Conservation (phyloP, 331 rosid species). For the Quercus tomentella region DNA sequence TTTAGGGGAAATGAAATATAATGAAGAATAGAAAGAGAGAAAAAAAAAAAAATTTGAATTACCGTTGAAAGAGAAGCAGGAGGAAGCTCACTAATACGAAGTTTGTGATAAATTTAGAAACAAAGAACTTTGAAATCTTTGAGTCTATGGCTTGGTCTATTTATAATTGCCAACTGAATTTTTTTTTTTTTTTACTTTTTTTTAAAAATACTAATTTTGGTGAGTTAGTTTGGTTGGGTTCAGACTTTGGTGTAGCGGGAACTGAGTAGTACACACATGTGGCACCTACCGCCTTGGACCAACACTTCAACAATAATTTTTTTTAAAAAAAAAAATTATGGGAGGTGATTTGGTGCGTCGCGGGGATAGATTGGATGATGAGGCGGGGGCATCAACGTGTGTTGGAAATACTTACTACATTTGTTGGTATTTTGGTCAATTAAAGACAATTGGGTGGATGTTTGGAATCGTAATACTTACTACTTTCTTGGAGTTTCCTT, state of each 20-base stretch:
- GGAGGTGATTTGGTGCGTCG: background rate
- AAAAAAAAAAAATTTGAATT: background rate
- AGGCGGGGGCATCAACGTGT: background rate
- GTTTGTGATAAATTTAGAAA: background rate
- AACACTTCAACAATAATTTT: conserved; percentile 14
- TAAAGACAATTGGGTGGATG: background rate
- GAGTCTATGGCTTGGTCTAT: background rate
- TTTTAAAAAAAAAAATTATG: background rate
- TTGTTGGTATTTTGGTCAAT: background rate
- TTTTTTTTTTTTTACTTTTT: fast-evolving
- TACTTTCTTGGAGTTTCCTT: too few relatives aligned
- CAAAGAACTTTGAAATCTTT: background rate
- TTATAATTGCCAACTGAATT: background rate
- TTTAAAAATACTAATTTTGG: background rate
- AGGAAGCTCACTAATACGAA: background rate
- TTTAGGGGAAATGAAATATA: background rate
- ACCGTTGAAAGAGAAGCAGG: background rate
- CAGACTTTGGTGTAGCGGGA: conserved; percentile 16
- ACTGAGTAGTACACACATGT: conserved; percentile 23
- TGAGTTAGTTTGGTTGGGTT: conserved; percentile 25
- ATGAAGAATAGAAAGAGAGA: background rate
- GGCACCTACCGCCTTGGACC: conserved; percentile 46
- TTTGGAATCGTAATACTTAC: background rate
- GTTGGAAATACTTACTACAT: background rate
- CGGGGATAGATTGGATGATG: background rate